These are phyloP conservation scores for Austroboletus festivus DNA, from an alignment of 768 basidiomycete species.

Conservation along the genomic window DNA sequence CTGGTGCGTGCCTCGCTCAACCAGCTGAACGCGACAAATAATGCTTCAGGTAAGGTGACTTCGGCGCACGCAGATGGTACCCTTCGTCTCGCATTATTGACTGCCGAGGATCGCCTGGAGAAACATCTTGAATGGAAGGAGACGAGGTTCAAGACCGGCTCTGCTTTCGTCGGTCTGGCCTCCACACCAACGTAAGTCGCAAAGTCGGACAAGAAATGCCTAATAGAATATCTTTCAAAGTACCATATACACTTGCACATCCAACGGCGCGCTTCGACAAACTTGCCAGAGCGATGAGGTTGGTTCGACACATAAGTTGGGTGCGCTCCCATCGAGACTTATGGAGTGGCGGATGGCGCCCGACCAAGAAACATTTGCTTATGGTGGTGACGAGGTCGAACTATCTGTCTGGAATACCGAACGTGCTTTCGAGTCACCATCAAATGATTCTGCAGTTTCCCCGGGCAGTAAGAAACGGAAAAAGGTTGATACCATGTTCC, in stretches of 20 bases:
- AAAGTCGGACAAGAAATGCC: not conserved
- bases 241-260: slow-evolving; percentile 64
- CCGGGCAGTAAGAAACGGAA: slow-evolving; percentile 45
- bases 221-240: slow-evolving; percentile 17
- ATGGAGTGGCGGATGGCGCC: slow-evolving; percentile 60
- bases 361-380: slow-evolving; percentile 58
- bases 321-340: slow-evolving; percentile 66
- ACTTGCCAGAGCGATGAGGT: slow-evolving; percentile 33
- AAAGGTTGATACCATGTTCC: slow-evolving; percentile 56
- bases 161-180: slow-evolving; percentile 62
- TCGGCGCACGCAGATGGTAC: slow-evolving; percentile 64
- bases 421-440: slow-evolving; percentile 39
- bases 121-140: slow-evolving; percentile 60
- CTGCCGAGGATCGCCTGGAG: slow-evolving; percentile 41
- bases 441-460: slow-evolving; percentile 16
- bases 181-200: slow-evolving; percentile 46
- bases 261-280: slow-evolving; percentile 67
- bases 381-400: slow-evolving; percentile 86
- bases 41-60: slow-evolving; percentile 56
- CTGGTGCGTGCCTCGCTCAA: slow-evolving; percentile 35
- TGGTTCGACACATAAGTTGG: slow-evolving; percentile 26
- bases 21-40: slow-evolving; percentile 15
- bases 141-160: slow-evolving; percentile 47
- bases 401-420: slow-evolving; percentile 79
- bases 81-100: slow-evolving; percentile 41